These are phyloP conservation scores for Cutaneotrichosporon sp. DNA, from an alignment of 1,284 basidiomycete species.

Conservation along the genomic window DNA sequence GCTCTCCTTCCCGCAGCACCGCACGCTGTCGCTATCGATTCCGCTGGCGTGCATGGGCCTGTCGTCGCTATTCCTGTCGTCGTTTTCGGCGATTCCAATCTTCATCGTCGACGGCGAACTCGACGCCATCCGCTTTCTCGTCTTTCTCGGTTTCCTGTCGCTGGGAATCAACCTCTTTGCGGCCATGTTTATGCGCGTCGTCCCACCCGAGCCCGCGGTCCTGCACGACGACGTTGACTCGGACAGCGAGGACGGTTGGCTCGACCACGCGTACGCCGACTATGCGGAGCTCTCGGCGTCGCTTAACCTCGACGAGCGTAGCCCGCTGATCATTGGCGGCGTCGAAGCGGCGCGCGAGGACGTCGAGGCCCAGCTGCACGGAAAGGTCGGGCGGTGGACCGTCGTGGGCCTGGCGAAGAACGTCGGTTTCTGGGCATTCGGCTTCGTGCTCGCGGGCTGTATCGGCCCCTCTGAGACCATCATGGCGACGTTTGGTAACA, in stretches of 20 bases:
- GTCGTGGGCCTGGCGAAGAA: constrained; percentile 32
- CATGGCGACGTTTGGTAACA: constrained; percentile 45
- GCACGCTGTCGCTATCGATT: constrained; percentile 45
- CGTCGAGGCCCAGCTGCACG: constrained; percentile 28
- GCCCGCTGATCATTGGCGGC: constrained; percentile 46
- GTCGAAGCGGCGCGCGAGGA: constrained; percentile 43
- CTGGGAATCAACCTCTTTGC: constrained; percentile 42
- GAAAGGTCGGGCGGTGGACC: constrained; percentile 39
- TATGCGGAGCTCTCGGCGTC: constrained; percentile 14
- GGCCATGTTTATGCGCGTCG: constrained; percentile 41
- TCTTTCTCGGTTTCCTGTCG: constrained; percentile 40
- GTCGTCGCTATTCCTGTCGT: constrained; percentile 42
- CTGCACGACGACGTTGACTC: constrained; percentile 4
- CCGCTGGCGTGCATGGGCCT: constrained; percentile 45
- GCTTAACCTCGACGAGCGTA: constrained; percentile 42
- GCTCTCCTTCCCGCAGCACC: constrained; percentile 44
- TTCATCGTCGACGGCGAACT: constrained; percentile 34
- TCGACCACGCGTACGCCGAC: constrained; percentile 2
- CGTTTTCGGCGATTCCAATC: constrained; percentile 33
- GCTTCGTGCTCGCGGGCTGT: constrained; percentile 37
- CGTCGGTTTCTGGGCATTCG: constrained; percentile 46
- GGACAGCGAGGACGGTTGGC: constrained; percentile 6
- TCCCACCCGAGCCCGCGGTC: constrained; percentile 17
- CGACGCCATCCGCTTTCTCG: constrained; percentile 36
- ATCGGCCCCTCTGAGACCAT: constrained; percentile 47